phyloP scores from a whole-genome alignment of 139 green algal species.

The Picochlorum sp. region DNA sequence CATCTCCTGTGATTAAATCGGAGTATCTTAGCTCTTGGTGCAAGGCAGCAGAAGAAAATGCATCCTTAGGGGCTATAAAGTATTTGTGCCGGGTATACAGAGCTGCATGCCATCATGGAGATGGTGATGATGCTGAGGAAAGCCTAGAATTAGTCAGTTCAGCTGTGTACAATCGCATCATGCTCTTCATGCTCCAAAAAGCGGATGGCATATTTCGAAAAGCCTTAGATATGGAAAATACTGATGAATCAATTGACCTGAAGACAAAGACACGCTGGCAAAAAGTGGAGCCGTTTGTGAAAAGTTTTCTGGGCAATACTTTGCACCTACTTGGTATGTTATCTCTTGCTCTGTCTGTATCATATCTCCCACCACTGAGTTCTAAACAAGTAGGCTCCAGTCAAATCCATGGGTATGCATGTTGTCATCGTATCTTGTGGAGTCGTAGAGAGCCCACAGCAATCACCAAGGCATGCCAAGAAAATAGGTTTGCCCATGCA shows the following conservation, averaged over 20 bases:
- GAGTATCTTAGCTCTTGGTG: conserved; percentile 53
- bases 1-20: neutral
- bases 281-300: conserved; percentile 71
- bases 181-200: conserved; percentile 80
- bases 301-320: conserved; percentile 87
- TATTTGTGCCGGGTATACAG: conserved; percentile 58
- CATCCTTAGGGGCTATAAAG: conserved; percentile 43
- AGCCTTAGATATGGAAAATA: conserved; percentile 33
- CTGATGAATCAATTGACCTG: neutral
- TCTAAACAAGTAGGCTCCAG: neutral
- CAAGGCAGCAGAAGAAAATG: conserved; percentile 24
- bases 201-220: conserved; percentile 65
- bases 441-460: conserved; percentile 6
- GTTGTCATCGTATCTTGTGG: neutral
- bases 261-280: conserved; percentile 31
- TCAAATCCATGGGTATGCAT: conserved; percentile 6
- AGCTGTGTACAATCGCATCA: conserved; percentile 73
- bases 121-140: conserved; percentile 43
- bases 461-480: no score
- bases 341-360: neutral
- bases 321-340: conserved; percentile 71
- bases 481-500: no score
- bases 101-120: conserved; percentile 77
- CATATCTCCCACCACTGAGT: no score
- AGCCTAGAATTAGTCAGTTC: conserved; percentile 49